Percentiles rank a stretch among this genome's conserved stretches.
phyloP scores from a whole-genome alignment of 768 basidiomycete genomes.

The Mrakia gelida region DNA sequence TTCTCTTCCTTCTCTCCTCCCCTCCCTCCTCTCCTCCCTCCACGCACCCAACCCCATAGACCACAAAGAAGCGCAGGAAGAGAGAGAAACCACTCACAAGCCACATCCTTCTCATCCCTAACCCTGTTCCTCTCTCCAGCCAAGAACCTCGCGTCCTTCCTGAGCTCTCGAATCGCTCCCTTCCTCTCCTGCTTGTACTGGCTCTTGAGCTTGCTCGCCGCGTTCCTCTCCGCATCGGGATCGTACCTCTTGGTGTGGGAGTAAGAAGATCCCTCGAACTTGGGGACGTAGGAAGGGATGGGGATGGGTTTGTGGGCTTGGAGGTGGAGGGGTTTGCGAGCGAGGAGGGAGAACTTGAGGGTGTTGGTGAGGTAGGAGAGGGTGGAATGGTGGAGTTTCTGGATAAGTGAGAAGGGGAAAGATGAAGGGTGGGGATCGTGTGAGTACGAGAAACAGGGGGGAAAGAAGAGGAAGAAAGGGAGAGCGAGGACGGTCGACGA shows the following conservation, averaged over 20 bases:
- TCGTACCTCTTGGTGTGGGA: slow-evolving; percentile 64
- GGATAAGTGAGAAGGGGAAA: not conserved
- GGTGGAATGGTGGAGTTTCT: slow-evolving; percentile 54
- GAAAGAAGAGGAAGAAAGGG: not conserved
- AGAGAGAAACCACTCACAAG: slow-evolving; percentile 43
- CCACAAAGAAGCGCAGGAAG: not conserved
- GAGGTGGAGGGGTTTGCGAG: slow-evolving; percentile 71
- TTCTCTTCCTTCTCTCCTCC: not conserved
- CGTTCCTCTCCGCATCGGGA: slow-evolving; percentile 87
- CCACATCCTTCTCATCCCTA: slow-evolving; percentile 75
- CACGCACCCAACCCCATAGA: not conserved
- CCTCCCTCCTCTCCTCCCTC: not conserved
- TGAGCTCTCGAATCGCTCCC: slow-evolving; percentile 90
- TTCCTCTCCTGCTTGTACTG: slow-evolving; percentile 94
- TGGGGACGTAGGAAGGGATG: slow-evolving; percentile 86
- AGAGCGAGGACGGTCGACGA: no score
- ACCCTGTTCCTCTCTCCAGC: slow-evolving; percentile 79
- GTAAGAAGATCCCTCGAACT: slow-evolving; percentile 80
- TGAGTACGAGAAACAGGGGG: not conserved
- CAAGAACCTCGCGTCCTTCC: slow-evolving; percentile 92
- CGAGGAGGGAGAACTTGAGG: slow-evolving; percentile 66
- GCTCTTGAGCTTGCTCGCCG: slow-evolving; percentile 73
- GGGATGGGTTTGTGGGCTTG: slow-evolving; percentile 96
- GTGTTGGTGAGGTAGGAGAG: slow-evolving; percentile 57
- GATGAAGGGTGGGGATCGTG: slow-evolving; percentile 13